Base-by-base conservation (phyloP, 306 rosid genomes). In the Abrus pulchellus region DNA sequence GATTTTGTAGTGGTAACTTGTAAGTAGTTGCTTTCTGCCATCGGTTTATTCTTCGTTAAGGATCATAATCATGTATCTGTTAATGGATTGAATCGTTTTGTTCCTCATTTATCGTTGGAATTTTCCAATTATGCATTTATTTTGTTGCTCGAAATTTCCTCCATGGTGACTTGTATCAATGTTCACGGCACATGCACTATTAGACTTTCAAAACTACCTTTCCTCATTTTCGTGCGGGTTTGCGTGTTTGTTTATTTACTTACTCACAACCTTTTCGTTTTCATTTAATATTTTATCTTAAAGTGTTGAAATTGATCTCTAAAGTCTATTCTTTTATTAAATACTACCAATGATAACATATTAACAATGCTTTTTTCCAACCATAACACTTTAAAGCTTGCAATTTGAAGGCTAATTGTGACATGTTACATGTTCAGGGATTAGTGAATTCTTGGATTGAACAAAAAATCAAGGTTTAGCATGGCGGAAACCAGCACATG, bases 401-500 rank as follows among this genome's bases (percentile, higher is more conserved):
- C 45, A 77, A 34, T 32, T 63, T 45, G 57, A 54, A 45, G 63
- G 48, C 47, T 83, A 64, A 2, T 53, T 54, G 27, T 61, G 57
- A 84, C 33, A 9, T 49, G 9, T 11, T 77, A 7, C 50, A 70
- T 81, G 80, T 50, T 68, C 83, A 84, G 89, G 72, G 47, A 33
- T 74, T 3, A 67, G 81, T 85, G 53, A 50, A 81, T 54, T 32
- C 34, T 83, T 71, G 78, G 52, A 68, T 73, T 55, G 77, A 48
- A 68, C 59, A 59, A 47, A 64, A 8, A 45, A 68, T 44, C 55
- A 63, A 62, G 60, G 52, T 13, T 54, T 50, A 36, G 74, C 34
- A 91, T 95, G 99, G 94, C 86, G n/a, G 93, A 90, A 80, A 75
- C 36, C 9, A 41, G 59, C n/a, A 28, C 33, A 47, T 27, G 30